A percentile compares a stretch with the other conserved stretches of the same genome.
These are phyloP conservation scores for Aspergillus coremiiformis DNA, from an alignment of 495 filamentous ascomycete genomes.

Conservation along the genomic window DNA sequence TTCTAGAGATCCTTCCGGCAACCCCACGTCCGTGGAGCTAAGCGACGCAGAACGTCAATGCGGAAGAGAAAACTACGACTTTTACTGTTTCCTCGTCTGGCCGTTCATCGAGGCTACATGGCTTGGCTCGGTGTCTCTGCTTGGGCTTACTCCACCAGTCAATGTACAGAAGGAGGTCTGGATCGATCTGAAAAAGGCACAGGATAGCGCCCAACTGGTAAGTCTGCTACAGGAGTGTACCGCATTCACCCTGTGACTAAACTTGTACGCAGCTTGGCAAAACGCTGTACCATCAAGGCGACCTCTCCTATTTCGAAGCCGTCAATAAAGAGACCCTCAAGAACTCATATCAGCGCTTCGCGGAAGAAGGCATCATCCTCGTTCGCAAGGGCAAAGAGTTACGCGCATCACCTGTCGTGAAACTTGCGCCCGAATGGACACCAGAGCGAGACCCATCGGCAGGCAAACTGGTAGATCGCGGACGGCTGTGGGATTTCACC, in stretches of 20 bases:
- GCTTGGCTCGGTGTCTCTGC: slow-evolving; percentile 79
- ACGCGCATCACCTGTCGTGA: slow-evolving; percentile 50
- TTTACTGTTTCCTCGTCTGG: slow-evolving; percentile 98
- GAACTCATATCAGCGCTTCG: slow-evolving; percentile 81
- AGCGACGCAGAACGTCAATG: slow-evolving; percentile 63
- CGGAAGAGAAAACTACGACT: slow-evolving; percentile 91
- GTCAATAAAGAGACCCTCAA: slow-evolving; percentile 97
- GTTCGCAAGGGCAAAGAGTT: slow-evolving; percentile 54
- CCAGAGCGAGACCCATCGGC: slow-evolving; percentile 56
- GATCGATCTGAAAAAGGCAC: slow-evolving; percentile 69
- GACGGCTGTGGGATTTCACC: slow-evolving; percentile 81
- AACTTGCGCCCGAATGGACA: slow-evolving; percentile 70
- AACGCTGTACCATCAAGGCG: slow-evolving; percentile 94
- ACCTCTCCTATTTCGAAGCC: slow-evolving; percentile 92
- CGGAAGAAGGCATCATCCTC: slow-evolving; percentile 82
- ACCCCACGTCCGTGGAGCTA: slow-evolving; percentile 62
- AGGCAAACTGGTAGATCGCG: slow-evolving; percentile 57
- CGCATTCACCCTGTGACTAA: not conserved
- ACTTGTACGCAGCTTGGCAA: slow-evolving; percentile 64
- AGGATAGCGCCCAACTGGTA: slow-evolving; percentile 77
- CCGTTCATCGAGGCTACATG: slow-evolving; percentile 91
- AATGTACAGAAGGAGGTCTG: slow-evolving; percentile 56
- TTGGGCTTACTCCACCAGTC: slow-evolving; percentile 72
- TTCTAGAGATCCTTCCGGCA: slow-evolving; percentile 46
- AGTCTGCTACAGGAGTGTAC: slow-evolving; percentile 14